Evolutionary conservation across 2,329 filamentous ascomycete genomes (phyloP), one percentile per base, ranked within the genome.

Genomic region (Cordyceps javanica): DNA sequence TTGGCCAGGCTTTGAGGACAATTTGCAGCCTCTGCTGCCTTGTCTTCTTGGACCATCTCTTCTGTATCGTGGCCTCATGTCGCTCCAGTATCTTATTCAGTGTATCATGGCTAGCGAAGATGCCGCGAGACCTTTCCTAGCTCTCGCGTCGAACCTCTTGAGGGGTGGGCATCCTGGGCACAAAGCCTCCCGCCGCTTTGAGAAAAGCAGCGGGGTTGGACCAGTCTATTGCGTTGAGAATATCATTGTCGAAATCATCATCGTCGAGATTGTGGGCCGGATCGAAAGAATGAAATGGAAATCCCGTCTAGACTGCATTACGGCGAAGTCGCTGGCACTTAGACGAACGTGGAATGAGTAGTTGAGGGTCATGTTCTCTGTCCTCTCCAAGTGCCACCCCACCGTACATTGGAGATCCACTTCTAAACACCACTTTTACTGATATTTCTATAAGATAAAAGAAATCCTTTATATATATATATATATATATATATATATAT

Each of bases 21-120:
- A 82, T 68, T 3, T 73, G 69, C 10, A 71, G 68, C 16, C 76
- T 70, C 64, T 83, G 76, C 14, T 68, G 50, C 11, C 69, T 71
- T 2, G 71, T 75, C 67, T 82, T 83, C 63, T 83, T 83, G 3
- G 63, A 60, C 82, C 81, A 86, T 39, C 81, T 73, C 60, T 75
- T 80, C 55, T 75, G 74, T 11, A 85, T 75, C 0, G 72, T 75
- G 1, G 66, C 67, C 63, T 85, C 80, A 50, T 82, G 77, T 5
- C 80, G 73, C 41, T 75, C 66, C 2, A 84, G 56, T 5, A 82
- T 78, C 1, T 65, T 64, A 11, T 68, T 67, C 8, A 82, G 65
- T 3, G 45, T 57, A 6, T 68, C 60, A 62, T 72, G 76, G 14
- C 26, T 28, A 32, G 45, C 16, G 16, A 48, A 32, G 14, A 59